phyloP scores from a whole-genome alignment of 805 yeast genomes.

The Maudiozyma saulgeensis region DNA sequence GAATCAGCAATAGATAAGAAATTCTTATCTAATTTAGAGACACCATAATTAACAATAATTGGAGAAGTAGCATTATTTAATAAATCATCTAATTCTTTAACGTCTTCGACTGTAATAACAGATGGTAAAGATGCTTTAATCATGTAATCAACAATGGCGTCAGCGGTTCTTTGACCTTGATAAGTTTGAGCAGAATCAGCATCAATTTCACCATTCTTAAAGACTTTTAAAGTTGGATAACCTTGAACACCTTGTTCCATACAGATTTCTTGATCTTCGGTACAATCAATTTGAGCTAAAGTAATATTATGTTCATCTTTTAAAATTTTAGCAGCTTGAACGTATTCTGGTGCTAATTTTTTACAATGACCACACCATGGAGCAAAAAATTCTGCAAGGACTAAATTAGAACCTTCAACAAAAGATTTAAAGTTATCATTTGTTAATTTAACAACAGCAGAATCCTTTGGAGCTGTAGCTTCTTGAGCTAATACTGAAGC shows the following conservation, averaged over 20 bases:
- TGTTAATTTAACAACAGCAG: slow-evolving; percentile 78
- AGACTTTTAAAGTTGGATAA: slow-evolving; percentile 75
- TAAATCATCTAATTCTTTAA: slow-evolving; percentile 42
- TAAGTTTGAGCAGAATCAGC: slow-evolving; percentile 45
- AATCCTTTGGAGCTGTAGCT: slow-evolving; percentile 70
- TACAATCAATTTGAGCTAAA: slow-evolving; percentile 80
- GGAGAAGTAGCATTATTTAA: slow-evolving; percentile 34
- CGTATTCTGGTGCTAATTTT: slow-evolving; percentile 70
- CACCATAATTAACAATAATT: slow-evolving; percentile 48
- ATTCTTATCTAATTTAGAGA: slow-evolving; percentile 39
- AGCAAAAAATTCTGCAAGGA: slow-evolving; percentile 80
- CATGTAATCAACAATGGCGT: slow-evolving; percentile 71
- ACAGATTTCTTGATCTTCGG: slow-evolving; percentile 66
- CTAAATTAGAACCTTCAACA: slow-evolving; percentile 63
- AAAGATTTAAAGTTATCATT: slow-evolving; percentile 56
- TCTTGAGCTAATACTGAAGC: slow-evolving; percentile 33
- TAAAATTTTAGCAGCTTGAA: slow-evolving; percentile 66
- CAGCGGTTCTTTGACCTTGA: slow-evolving; percentile 77
- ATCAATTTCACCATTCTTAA: slow-evolving; percentile 41
- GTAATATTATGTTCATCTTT: slow-evolving; percentile 54
- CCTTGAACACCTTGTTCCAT: slow-evolving; percentile 60
- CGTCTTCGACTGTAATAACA: slow-evolving; percentile 41
- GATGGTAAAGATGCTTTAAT: slow-evolving; percentile 73
- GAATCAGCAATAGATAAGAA: slow-evolving; percentile 52
- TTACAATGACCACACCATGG: slow-evolving; percentile 99